phyloP scores from a whole-genome alignment of 768 basidiomycete genomes.

The Leccinum subtestaceum region DNA sequence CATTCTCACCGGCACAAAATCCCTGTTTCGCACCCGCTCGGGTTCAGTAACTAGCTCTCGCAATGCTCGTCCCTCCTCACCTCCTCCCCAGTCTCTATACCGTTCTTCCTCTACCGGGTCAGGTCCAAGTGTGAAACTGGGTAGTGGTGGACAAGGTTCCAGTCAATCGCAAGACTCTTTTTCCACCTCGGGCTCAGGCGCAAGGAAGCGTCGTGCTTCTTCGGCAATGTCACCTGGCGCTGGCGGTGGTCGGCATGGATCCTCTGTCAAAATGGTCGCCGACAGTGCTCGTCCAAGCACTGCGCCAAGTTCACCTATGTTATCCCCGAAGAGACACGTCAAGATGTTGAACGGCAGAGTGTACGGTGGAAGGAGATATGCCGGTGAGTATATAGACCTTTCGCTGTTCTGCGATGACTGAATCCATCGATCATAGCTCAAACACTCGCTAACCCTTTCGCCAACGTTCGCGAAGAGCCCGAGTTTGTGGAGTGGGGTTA shows the following conservation, averaged over 20 bases:
- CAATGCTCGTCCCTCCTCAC: conserved; percentile 8
- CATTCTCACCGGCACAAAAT: conserved; percentile 28
- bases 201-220: conserved; percentile 22
- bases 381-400: conserved; percentile 14
- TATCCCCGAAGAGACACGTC: conserved; percentile 34
- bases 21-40: conserved; percentile 30
- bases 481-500: conserved; percentile 94
- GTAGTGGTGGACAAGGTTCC: background rate
- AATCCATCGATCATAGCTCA: conserved; percentile 18
- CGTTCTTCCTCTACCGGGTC: conserved; percentile 26
- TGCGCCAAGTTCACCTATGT: conserved; percentile 4
- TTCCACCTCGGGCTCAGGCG: background rate
- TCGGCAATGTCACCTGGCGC: conserved; percentile 22
- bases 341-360: conserved; percentile 85
- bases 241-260: conserved; percentile 31
- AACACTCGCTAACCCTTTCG: conserved; percentile 55
- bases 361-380: conserved; percentile 54
- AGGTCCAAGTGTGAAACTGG: background rate
- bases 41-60: conserved; percentile 9
- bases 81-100: conserved; percentile 15
- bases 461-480: conserved; percentile 59
- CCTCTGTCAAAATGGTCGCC: conserved; percentile 6
- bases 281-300: conserved; percentile 6
- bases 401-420: background rate
- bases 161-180: background rate